phyloP scores from a whole-genome alignment of 2,329 filamentous ascomycete genomes.

The Rhynchosporium agropyri region DNA sequence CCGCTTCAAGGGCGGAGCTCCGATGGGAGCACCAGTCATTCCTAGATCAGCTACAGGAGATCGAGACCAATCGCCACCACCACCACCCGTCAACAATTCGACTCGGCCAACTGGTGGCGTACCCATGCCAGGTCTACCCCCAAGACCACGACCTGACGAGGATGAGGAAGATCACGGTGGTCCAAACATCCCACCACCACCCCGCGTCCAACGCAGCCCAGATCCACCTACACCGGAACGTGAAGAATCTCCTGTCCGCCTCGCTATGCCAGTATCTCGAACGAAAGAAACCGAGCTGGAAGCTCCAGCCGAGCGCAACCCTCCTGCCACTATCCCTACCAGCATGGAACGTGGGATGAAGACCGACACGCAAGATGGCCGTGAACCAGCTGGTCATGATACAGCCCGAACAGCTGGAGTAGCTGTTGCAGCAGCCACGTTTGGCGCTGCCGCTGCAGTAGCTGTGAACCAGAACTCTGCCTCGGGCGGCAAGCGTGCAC shows the following conservation, averaged over 20 bases:
- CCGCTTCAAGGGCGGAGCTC: constrained; percentile 76
- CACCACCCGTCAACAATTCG: constrained; percentile 45
- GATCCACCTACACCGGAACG: constrained; percentile 50
- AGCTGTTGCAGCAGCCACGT: constrained; percentile 53
- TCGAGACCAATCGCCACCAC: constrained; percentile 43
- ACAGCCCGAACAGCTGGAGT: constrained; percentile 60
- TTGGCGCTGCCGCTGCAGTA: constrained; percentile 45
- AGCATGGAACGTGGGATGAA: constrained; percentile 65
- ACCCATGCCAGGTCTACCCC: constrained; percentile 76
- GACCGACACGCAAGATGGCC: constrained; percentile 63
- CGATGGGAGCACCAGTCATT: constrained; percentile 60
- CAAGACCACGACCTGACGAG: constrained; percentile 54
- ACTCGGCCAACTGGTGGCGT: constrained; percentile 72
- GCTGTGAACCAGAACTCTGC: constrained; percentile 49
- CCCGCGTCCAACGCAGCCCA: constrained; percentile 43
- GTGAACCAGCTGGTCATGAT: constrained; percentile 65
- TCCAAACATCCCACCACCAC: constrained; percentile 48
- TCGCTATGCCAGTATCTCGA: constrained; percentile 83
- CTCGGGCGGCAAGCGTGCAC: constrained; percentile 68
- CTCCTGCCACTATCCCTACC: constrained; percentile 63
- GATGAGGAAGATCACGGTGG: constrained; percentile 53
- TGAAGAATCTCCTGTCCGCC: constrained; percentile 74
- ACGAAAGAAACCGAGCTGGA: constrained; percentile 56
- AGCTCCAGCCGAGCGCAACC: constrained; percentile 51
- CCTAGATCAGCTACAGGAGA: constrained; percentile 38